Conservation (phyloP, 768 basidiomycete species). For the Tricholoma matsutake region DNA sequence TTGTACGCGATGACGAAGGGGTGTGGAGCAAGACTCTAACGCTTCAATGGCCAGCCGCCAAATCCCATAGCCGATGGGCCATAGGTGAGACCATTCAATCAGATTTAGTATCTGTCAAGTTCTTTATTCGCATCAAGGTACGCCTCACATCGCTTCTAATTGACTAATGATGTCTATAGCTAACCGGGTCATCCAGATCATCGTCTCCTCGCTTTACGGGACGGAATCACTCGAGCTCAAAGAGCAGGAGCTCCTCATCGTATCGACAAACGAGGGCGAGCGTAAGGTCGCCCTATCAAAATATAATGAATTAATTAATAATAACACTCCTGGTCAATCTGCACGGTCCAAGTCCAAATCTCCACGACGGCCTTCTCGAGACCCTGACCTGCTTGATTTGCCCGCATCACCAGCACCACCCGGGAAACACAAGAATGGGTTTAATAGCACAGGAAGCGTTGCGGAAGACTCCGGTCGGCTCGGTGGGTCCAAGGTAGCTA, state of each 20-base stretch:
- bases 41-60: slow-evolving; percentile 68
- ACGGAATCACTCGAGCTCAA: slow-evolving; percentile 69
- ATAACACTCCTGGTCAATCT: slow-evolving; percentile 18
- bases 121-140: slow-evolving; percentile 71
- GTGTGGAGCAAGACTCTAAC: slow-evolving; percentile 64
- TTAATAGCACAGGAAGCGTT: slow-evolving; percentile 10
- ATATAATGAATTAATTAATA: slow-evolving; percentile 44
- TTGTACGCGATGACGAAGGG: slow-evolving; percentile 53
- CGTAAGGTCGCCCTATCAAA: slow-evolving; percentile 61
- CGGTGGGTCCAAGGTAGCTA: slow-evolving; percentile 6
- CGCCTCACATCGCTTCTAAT: slow-evolving; percentile 13
- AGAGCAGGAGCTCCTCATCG: slow-evolving; percentile 61
- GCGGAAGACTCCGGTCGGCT: background rate
- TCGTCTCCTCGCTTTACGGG: slow-evolving; percentile 51
- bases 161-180: slow-evolving; percentile 10
- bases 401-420: slow-evolving; percentile 41
- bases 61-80: slow-evolving; percentile 71
- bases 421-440: slow-evolving; percentile 8
- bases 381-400: slow-evolving; percentile 23
- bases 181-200: slow-evolving; percentile 33
- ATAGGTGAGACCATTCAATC: slow-evolving; percentile 76
- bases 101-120: slow-evolving; percentile 60
- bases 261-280: slow-evolving; percentile 70
- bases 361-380: slow-evolving; percentile 43
- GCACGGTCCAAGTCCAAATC: slow-evolving; percentile 56